Base-by-base conservation (phyloP, 306 rosid genomes). In the Acmispon strigosus region DNA sequence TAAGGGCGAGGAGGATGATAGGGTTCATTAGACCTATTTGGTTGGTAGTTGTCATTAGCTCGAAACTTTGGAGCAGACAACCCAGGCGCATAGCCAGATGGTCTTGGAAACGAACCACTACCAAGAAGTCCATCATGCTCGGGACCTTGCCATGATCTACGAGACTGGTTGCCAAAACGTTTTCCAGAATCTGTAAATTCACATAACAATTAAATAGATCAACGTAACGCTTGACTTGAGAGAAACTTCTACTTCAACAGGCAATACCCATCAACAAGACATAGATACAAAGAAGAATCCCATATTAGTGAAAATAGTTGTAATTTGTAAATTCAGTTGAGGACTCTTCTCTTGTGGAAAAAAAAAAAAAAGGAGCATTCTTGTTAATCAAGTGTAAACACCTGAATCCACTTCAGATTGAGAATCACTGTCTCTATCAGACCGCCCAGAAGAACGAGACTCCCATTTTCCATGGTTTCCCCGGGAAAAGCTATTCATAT, bases 111-210 rank as follows among this genome's bases (percentile, higher is more conserved):
- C 72, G 99, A 89, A 61, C 99, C 99, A 83, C 99, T 94, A 19
- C 99, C 99, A 11, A 94, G 91, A 82, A 94, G 99, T 42, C 99
- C 99, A 79, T 94, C 99, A 78, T 94, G 99, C 84, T 94, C 99
- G 54, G 92, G 97, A 75, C 80, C 88, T 83, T 91, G 97, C 85
- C 83, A 79, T 77, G 99, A 58, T 62, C 85, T 88, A 41, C 85
- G 82, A 64, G 96, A 71, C 49, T 84, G 95, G 73, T 82, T 89
- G 72, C 91, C 88, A 68, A 82, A 53, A 19, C 83, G 87, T 82
- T 80, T 87, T 71, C 90, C 91, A 39, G 91, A 79, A 70, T 94
- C 99, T 88, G 88, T 68, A 71, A 41, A 82, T 75, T 58, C 43
- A 76, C 69, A 78, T 43, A 55, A 70, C 20, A 53, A 69, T 52